Evolutionary conservation across 345 rosid species (phyloP).

Genomic region (Syzygium jambos): DNA sequence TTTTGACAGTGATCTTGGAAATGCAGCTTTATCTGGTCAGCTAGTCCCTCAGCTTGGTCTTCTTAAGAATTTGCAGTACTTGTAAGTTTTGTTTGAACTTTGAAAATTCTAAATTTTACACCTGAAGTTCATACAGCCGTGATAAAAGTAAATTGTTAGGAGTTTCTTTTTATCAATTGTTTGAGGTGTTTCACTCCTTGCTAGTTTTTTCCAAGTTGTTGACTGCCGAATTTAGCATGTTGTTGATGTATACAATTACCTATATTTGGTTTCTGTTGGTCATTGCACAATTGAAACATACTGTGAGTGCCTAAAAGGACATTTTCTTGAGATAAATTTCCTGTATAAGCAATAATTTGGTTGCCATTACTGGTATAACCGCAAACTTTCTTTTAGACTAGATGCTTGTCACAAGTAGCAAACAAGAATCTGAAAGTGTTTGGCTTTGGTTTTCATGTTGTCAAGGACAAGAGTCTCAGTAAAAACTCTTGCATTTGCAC

Average conservation of each 20-base stretch:
- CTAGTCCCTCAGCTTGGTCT: conserved; percentile 87
- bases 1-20: conserved; percentile 74
- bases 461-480: not conserved
- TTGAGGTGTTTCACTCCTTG: not conserved
- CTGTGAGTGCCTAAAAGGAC: not conserved
- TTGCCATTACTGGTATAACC: not conserved
- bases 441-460: not conserved
- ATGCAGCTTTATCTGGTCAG: conserved; percentile 92
- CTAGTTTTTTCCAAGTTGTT: not conserved
- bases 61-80: conserved; percentile 89
- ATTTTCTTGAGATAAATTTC: not conserved
- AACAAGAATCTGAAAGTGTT: not conserved
- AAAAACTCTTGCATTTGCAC: not conserved
- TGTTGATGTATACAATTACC: not conserved
- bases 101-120: not conserved
- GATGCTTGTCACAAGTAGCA: not conserved
- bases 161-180: not conserved
- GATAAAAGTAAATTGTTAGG: not conserved
- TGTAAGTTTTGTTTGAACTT: conserved; percentile 37
- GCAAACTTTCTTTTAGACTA: not conserved
- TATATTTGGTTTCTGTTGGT: not conserved
- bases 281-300: not conserved
- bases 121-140: not conserved
- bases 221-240: not conserved
- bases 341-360: not conserved